Evolutionary conservation across 2,329 filamentous ascomycete species (phyloP), one percentile per base, ranked within the genome.

Genomic region (Pestalotiopsis sp.): DNA sequence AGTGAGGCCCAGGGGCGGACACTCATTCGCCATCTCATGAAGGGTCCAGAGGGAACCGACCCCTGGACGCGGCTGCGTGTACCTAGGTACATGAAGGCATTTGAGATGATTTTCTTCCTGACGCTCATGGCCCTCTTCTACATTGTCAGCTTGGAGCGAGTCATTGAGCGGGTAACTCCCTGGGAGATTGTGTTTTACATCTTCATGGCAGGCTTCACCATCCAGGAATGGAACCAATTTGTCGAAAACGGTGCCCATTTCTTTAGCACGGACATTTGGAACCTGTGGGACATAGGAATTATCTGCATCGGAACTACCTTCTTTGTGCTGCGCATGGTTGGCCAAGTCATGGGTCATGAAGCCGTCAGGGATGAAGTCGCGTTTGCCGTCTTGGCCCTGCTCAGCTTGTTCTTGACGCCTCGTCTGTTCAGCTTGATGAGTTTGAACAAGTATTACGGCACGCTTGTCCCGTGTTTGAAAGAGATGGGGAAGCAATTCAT

Each of bases 371-470:
- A 23, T 12, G 60, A 63, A 13, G 13, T 63, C 4, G 60, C 60
- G 6, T 63, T 63, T 31, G 38, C 25, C 4, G 38, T 41, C 4
- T 23, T 63, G 60, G 60, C 60, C 9, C 60, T 63, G 38, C 25
- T 39, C 2, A 39, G 31, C 20, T 38, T 63, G 60, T 41, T 63
- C 31, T 41, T 63, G 60, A 63, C 38, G 14, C 60, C 60, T 4
- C 60, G 60, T 13, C 13, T 63, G 3, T 63, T 38, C 38, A 39
- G 31, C 38, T 41, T 38, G 3, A 27, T 63, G 31, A 63, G 31
- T 3, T 41, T 63, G 60, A 63, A 63, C 60, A 38, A 63, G 60
- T 63, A 63, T 31, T 63, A 63, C 23, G 60, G 60, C 13, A 63
- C 25, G 17, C 60, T 63, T 3, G 27, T 63, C 20, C 60, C 60